These are phyloP conservation scores for Mucor velutinosus DNA, from an alignment of 371 early-diverging fungal genomes.

Conservation along the genomic window DNA sequence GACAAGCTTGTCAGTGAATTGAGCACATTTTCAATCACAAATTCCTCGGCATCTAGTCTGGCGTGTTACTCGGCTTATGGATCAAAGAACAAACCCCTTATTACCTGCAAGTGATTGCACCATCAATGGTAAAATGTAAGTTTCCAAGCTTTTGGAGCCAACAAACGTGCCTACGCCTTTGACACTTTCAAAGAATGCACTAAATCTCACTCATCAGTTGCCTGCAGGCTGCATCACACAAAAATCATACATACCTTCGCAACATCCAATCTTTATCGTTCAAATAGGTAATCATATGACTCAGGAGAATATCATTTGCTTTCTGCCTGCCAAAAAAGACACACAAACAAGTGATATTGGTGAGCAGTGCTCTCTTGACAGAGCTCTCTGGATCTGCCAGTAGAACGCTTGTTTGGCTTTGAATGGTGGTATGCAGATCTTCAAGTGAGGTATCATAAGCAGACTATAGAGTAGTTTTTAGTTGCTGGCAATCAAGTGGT, in stretches of 20 bases:
- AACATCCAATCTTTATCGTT: slow-evolving; percentile 93
- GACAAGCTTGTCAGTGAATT: slow-evolving; percentile 79
- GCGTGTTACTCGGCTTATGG: not conserved
- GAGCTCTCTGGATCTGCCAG: slow-evolving; percentile 72
- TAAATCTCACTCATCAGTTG: slow-evolving; percentile 15
- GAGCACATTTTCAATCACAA: slow-evolving; percentile 88
- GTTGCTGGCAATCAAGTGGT: not conserved
- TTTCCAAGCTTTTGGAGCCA: slow-evolving; percentile 83
- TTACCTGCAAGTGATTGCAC: slow-evolving; percentile 86
- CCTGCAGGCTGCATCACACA: no score
- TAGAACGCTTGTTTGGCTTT: slow-evolving; percentile 71
- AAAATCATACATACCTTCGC: slow-evolving; percentile 57
- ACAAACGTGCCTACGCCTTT: slow-evolving; percentile 89
- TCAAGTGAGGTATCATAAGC: slow-evolving; percentile 73
- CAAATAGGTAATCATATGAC: slow-evolving; percentile 93
- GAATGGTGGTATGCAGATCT: slow-evolving; percentile 74
- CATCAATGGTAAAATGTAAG: slow-evolving; percentile 93
- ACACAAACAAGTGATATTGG: slow-evolving; percentile 78
- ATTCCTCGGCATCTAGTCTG: slow-evolving; percentile 76
- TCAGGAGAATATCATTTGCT: slow-evolving; percentile 82
- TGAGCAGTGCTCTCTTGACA: slow-evolving; percentile 78
- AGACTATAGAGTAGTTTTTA: slow-evolving; percentile 40
- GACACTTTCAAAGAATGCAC: slow-evolving; percentile 90
- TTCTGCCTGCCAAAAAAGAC: slow-evolving; percentile 84
- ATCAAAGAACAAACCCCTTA: not conserved